Percentiles rank a stretch among this genome's conserved stretches.
phyloP scores from a whole-genome alignment of 495 filamentous ascomycete genomes.

The Trichoderma virens region DNA sequence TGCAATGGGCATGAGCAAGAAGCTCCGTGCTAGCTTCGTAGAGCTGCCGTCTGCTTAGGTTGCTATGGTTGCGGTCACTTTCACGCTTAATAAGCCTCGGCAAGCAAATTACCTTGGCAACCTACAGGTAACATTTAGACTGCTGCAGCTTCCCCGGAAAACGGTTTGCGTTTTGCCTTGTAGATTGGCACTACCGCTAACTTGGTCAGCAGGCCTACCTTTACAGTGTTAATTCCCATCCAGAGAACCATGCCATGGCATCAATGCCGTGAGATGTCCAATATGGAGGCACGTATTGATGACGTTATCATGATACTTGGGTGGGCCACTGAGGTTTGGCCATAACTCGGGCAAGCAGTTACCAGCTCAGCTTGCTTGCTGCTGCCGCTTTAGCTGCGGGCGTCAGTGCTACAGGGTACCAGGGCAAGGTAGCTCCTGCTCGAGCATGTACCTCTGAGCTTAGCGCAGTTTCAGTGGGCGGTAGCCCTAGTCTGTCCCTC shows the following conservation, averaged over 20 bases:
- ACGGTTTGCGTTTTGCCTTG: too few relatives aligned
- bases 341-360: background rate
- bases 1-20: background rate
- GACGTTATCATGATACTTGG: background rate
- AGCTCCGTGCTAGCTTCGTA: too few relatives aligned
- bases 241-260: too few relatives aligned
- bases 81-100: background rate
- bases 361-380: background rate
- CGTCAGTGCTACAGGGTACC: background rate
- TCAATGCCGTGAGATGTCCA: too few relatives aligned
- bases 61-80: background rate
- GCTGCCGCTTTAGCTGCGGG: background rate
- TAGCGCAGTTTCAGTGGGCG: conserved; percentile 1
- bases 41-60: too few relatives aligned
- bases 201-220: too few relatives aligned
- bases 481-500: background rate
- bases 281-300: background rate
- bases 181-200: too few relatives aligned
- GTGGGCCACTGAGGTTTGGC: too few relatives aligned
- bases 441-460: conserved; percentile 1
- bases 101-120: too few relatives aligned
- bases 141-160: too few relatives aligned
- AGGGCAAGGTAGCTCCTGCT: background rate
- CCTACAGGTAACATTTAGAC: too few relatives aligned
- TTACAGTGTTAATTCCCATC: too few relatives aligned